Evolutionary conservation across 352 stramenopile species (phyloP), one percentile per base, ranked within the genome.

Genomic region (Pythium sp.): DNA sequence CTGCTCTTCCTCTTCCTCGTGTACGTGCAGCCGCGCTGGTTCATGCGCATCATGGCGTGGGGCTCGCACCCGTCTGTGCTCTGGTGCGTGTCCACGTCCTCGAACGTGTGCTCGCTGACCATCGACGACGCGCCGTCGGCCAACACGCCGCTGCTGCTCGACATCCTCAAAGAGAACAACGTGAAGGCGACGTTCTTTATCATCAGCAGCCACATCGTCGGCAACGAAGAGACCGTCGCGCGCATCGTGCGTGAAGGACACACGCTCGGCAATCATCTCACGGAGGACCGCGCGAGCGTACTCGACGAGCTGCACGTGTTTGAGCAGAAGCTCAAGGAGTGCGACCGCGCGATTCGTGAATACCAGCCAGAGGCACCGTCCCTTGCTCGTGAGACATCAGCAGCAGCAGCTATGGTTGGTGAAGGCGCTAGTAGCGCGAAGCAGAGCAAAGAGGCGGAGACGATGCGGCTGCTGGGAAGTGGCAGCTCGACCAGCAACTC

Each of bases 151-250:
- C 73, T 75, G 53, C 87, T 95, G 57, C 86, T 95, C 26, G 88
- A 95, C 46, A 70, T 93, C 22, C 72, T 95, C 54, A 76, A 74
- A 20, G 68, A 84, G 34, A 65, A 91, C 71, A 73, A 75, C 32
- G 75, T 93, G 51, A 86, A 82, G 51, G 88, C 88, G 58, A 94
- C 87, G 59, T 95, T 95, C 73, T 95, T 95, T 67, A 81, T 95
- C 76, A 95, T 95, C 75, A 91, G 84, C 2, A 69, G 74, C 64
- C 76, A 87, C 59, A 90, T 94, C 47, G 65, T 71, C 8, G 86
- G 84, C 38, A 77, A 86, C 55, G 87, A 95, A 67, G 74, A 91
- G 11, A 75, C 90, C 12, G 53, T 95, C 43, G 73, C 73, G 20
- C 86, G 86, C 57, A 95, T 95, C 32, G 84, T 95, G 28, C 68